phyloP scores from a whole-genome alignment of 805 yeast species.

The Saturnispora besseyi region DNA sequence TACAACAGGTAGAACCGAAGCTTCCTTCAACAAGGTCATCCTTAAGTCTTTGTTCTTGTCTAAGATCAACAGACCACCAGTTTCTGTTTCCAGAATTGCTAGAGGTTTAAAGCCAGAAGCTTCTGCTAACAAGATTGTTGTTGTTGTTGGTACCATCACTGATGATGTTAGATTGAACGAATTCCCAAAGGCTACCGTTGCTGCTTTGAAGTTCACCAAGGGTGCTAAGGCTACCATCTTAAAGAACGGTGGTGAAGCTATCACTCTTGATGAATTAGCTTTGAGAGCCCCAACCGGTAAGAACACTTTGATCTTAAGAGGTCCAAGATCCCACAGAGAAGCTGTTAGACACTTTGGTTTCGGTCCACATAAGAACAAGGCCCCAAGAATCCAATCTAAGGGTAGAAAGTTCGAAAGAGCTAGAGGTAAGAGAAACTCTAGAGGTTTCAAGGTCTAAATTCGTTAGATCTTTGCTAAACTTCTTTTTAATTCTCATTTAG shows the following conservation, averaged over 20 bases:
- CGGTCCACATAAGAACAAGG: slow-evolving; percentile 99
- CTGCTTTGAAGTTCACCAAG: slow-evolving; percentile 99
- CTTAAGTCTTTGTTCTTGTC: slow-evolving; percentile 92
- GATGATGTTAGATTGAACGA: slow-evolving; percentile 92
- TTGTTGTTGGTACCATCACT: slow-evolving; percentile 98
- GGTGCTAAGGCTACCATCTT: slow-evolving; percentile 96
- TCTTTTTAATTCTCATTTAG: slow-evolving; percentile 4
- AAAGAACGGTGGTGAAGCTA: slow-evolving; percentile 99
- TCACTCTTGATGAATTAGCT: slow-evolving; percentile 99
- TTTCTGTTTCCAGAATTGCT: slow-evolving; percentile 85
- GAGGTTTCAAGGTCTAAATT: slow-evolving; percentile 99
- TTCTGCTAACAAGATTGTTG: slow-evolving; percentile 85
- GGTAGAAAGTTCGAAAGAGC: slow-evolving; percentile 99
- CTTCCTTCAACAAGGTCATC: slow-evolving; percentile 97
- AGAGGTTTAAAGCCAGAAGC: slow-evolving; percentile 75
- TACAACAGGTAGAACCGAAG: slow-evolving; percentile 86
- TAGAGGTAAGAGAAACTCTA: slow-evolving; percentile 98
- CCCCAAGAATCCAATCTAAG: slow-evolving; percentile 93
- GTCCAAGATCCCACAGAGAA: slow-evolving; percentile 98
- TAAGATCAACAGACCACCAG: slow-evolving; percentile 99
- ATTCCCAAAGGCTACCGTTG: slow-evolving; percentile 95
- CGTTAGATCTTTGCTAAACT: slow-evolving; percentile 8
- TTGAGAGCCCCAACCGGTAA: slow-evolving; percentile 99
- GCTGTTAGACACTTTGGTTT: slow-evolving; percentile 99
- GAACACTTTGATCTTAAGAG: slow-evolving; percentile 96